Base-by-base conservation (phyloP, 352 stramenopile genomes). In the Pythium periplocum region DNA sequence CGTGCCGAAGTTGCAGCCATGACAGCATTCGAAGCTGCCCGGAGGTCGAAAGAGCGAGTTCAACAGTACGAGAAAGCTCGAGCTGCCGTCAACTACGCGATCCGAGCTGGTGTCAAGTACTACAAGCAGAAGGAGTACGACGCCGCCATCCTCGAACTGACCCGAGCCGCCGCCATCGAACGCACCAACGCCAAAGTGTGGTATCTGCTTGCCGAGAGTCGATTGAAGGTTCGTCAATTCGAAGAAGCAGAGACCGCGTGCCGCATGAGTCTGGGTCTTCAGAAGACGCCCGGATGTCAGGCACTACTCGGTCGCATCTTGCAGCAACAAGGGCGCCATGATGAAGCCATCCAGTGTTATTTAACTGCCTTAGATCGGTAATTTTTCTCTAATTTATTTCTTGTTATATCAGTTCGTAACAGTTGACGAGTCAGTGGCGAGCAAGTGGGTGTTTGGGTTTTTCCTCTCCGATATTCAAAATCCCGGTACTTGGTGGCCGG, bases 341-440 rank as follows among this genome's bases (percentile, higher is more conserved):
- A 68, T 39, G 55, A 60, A 34, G 61, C 61, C 11, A 68, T 63
- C 30, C 34, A 59, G 50, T 64, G 61, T 58, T 68, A 63, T 68
- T 64, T 68, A 64, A 68, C 55, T 32, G 55, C 55, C 44, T 52
- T 68, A 41, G 55, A 49, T 49, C 55, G 61, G n/a, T 56, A 57
- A 42, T 48, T 26, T 26, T 26, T 26, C 17, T 26, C 17, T 26
- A 26, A 26, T 26, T 26, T 26, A 26, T 26, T 26, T 26, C 17
- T 26, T 26, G 17, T 26, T 26, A 26, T 26, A 26, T 26, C 17
- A 26, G 17, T 26, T 26, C 17, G 17, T 26, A 26, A 26, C 17
- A 26, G 17, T 26, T 26, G 17, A 26, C 17, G 17, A 26, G 17
- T 26, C 17, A 26, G 17, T 26, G 17, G 17, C 17, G 17, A 26